phyloP scores from a whole-genome alignment of 306 rosid genomes.

The Lathyrus oleraceus region DNA sequence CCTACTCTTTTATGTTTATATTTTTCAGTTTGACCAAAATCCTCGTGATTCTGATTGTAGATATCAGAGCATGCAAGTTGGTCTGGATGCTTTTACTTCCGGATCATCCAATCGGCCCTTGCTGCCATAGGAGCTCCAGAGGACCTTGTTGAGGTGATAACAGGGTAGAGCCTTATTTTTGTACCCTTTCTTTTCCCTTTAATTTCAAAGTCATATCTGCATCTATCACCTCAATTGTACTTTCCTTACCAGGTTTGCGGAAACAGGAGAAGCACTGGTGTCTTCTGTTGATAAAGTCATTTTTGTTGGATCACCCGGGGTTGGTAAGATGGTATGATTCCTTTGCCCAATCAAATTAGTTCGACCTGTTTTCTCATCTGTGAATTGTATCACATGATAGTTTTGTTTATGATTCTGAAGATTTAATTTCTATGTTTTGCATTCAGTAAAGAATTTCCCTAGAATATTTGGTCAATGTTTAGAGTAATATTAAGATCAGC shows the following conservation, averaged over 20 bases:
- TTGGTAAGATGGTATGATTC: constrained; percentile 87
- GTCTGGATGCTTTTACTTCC: constrained; percentile 96
- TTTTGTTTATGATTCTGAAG: constrained; percentile 24
- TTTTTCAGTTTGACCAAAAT: constrained; percentile 36
- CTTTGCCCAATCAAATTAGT: constrained; percentile 34
- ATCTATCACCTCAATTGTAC: constrained; percentile 27
- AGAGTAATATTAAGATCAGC: constrained; percentile 26
- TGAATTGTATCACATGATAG: neutral
- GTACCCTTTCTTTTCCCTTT: constrained; percentile 16
- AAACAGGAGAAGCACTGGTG: constrained; percentile 94
- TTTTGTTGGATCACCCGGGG: constrained; percentile 97
- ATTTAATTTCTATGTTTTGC: constrained; percentile 19
- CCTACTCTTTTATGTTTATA: constrained; percentile 26
- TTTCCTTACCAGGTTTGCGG: constrained; percentile 74
- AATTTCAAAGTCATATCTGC: constrained; percentile 26
- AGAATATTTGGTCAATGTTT: constrained; percentile 15
- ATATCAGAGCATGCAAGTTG: constrained; percentile 97
- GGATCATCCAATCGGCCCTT: constrained; percentile 96
- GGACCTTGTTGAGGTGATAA: constrained; percentile 87
- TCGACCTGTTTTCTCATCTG: constrained; percentile 16
- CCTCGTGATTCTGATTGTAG: constrained; percentile 50
- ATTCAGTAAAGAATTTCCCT: constrained; percentile 17
- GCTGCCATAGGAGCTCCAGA: constrained; percentile 99
- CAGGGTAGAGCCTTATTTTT: constrained; percentile 65
- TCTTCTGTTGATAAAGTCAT: constrained; percentile 92